A percentile compares a stretch with the other conserved stretches of the same genome.
Conservation (phyloP, 331 rosid genomes). For the Stylosanthes scabra region DNA sequence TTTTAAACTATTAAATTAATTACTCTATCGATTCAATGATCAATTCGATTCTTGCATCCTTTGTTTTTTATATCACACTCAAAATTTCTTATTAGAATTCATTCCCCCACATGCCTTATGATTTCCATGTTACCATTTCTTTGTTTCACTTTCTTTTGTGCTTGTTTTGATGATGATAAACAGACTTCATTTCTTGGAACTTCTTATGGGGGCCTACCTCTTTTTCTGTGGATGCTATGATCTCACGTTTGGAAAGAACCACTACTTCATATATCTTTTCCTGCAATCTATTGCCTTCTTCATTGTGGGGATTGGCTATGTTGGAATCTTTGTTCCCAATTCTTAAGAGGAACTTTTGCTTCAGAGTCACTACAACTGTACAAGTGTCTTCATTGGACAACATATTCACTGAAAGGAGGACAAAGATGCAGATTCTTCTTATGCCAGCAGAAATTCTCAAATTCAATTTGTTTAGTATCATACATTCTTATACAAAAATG, state of each 20-base stretch:
- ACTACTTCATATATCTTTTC: slow-evolving; percentile 81
- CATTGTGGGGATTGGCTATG: slow-evolving; percentile 82
- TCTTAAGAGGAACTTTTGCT: slow-evolving; percentile 47
- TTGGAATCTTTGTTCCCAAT: slow-evolving; percentile 78
- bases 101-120: no score
- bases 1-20: no score
- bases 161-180: slow-evolving; percentile 34
- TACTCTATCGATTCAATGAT: no score
- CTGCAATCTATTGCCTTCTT: slow-evolving; percentile 93
- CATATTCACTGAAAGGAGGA: no score
- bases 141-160: slow-evolving; percentile 8
- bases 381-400: slow-evolving; percentile 17
- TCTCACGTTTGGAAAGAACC: slow-evolving; percentile 71
- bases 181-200: slow-evolving; percentile 85
- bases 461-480: slow-evolving; percentile 33
- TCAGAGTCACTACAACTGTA: slow-evolving; percentile 7
- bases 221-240: slow-evolving; percentile 86
- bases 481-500: slow-evolving; percentile 29
- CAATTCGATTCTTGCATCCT: no score
- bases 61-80: no score
- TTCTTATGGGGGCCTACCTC: slow-evolving; percentile 76
- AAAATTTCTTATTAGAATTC: no score
- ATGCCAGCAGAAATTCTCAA: no score
- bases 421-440: no score
- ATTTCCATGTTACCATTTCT: not conserved